A percentile compares a stretch with the other conserved stretches of the same genome.
phyloP scores from a whole-genome alignment of 139 green algal species.

The Closterium sp. region DNA sequence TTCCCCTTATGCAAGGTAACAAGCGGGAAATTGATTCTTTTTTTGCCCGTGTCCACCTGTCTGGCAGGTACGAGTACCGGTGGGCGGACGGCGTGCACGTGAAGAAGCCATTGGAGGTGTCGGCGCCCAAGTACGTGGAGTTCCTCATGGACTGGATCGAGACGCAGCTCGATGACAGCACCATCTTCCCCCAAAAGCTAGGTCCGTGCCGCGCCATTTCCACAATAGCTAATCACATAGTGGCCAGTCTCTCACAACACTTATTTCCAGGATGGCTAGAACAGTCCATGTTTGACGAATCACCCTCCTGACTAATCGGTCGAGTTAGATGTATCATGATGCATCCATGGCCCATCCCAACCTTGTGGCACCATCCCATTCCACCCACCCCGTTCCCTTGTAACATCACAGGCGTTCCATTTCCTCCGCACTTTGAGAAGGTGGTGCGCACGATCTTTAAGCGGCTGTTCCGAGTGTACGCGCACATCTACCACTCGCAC shows the following conservation, averaged over 20 bases:
- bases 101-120: conserved; percentile 89
- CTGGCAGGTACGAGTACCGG: conserved; percentile 87
- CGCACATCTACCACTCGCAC: conserved; percentile 98
- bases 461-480: conserved; percentile 97
- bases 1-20: no score
- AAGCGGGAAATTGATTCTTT: not conserved
- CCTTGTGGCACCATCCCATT: not conserved
- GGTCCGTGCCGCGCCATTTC: conserved; percentile 23
- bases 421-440: conserved; percentile 83
- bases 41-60: not conserved
- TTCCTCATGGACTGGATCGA: conserved; percentile 97
- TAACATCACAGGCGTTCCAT: conserved; percentile 59
- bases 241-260: no score
- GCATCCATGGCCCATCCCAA: no score
- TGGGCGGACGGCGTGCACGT: conserved; percentile 95
- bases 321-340: no score
- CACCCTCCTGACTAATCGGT: no score
- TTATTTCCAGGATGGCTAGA: no score
- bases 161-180: conserved; percentile 83
- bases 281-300: no score
- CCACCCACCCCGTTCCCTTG: no score
- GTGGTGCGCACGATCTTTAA: conserved; percentile 93
- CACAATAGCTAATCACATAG: no score
- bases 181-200: conserved; percentile 85
- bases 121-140: conserved; percentile 93